Percentiles rank a stretch among this genome's conserved stretches.
phyloP scores from a whole-genome alignment of 306 rosid species.

The Erythrophleum fordii region DNA sequence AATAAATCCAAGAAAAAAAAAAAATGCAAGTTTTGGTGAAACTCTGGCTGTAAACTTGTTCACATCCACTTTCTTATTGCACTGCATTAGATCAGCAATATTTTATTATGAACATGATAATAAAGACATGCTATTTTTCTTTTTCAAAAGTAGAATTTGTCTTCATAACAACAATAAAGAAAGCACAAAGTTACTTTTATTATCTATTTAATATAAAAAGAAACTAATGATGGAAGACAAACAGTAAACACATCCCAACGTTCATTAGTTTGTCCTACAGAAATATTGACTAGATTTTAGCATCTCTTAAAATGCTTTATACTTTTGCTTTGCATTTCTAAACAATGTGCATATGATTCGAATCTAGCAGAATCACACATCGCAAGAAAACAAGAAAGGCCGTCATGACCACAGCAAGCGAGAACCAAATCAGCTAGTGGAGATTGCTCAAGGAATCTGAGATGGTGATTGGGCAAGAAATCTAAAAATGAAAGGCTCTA shows the following conservation, averaged over 20 bases:
- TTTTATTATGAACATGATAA: neutral
- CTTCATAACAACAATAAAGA: neutral
- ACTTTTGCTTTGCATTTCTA: neutral
- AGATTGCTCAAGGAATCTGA: conserved; percentile 3
- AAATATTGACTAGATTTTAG: neutral
- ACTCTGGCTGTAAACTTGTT: neutral
- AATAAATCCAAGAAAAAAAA: neutral
- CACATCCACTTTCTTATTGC: neutral
- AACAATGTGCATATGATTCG: neutral
- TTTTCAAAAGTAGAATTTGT: neutral
- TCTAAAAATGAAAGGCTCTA: neutral
- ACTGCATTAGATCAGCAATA: neutral
- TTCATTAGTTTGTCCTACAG: neutral
- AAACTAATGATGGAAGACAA: neutral
- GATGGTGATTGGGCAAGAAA: neutral
- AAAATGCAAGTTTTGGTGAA: neutral
- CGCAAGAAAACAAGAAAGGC: neutral
- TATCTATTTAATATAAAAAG: neutral
- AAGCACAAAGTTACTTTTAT: neutral
- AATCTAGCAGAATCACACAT: neutral
- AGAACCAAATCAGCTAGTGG: neutral
- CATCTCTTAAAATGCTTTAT: neutral
- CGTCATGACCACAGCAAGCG: neutral
- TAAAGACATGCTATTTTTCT: neutral
- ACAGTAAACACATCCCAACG: neutral